Conservation (phyloP, 2,329 filamentous ascomycete genomes). For the Arthrinium phaeospermum region DNA sequence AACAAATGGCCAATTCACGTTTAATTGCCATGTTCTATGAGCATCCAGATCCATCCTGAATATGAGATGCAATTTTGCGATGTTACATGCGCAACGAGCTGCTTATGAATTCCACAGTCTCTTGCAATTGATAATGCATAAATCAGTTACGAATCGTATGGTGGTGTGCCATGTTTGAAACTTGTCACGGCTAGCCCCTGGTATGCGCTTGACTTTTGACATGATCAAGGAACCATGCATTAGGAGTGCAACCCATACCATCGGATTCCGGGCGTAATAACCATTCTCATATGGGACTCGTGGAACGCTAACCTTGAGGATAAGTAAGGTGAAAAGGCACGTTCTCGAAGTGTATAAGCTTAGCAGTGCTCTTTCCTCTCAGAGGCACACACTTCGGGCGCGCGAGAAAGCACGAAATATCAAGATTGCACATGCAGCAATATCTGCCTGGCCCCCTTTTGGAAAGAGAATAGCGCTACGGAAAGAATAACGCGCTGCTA, state of each 20-base stretch:
- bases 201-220: slow-evolving; percentile 1
- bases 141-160: slow-evolving; percentile 1
- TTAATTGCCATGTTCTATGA: slow-evolving; percentile 15
- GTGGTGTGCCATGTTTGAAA: slow-evolving; percentile 10
- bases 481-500: not conserved
- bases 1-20: slow-evolving; percentile 13
- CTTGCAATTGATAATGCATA: not conserved
- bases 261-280: not conserved
- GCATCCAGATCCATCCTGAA: slow-evolving; percentile 2
- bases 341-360: not conserved
- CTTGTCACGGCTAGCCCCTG: not conserved
- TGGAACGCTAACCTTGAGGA: not conserved
- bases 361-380: too few species aligned
- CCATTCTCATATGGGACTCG: not conserved
- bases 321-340: not conserved
- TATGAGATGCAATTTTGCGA: slow-evolving; percentile 14
- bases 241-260: not conserved
- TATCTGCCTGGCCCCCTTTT: not conserved
- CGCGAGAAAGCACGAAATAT: not conserved
- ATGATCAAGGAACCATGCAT: not conserved
- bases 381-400: not conserved
- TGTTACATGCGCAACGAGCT: slow-evolving; percentile 2
- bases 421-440: not conserved
- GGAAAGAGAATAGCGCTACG: too few species aligned
- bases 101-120: not conserved